phyloP scores from a whole-genome alignment of 2,329 filamentous ascomycete species.

The Ceratocystis ficicola region DNA sequence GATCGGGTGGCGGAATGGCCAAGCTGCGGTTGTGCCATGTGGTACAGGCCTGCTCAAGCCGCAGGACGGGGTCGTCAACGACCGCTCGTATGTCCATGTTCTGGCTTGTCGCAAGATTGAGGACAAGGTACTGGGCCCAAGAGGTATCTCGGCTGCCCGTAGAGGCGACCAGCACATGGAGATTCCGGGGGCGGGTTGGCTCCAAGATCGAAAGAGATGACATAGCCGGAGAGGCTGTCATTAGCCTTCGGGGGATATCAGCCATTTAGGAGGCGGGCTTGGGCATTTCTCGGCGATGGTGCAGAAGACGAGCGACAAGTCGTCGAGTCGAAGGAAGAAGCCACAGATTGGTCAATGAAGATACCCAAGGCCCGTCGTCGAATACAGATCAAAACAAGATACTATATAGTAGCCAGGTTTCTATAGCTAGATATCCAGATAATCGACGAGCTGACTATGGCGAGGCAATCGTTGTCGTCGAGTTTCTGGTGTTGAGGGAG shows the following conservation, averaged over 20 bases:
- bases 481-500: neutral
- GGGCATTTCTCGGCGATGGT: neutral
- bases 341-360: neutral
- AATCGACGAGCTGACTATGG: no score
- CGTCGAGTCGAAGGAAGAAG: neutral
- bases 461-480: no score
- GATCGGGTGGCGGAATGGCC: constrained; percentile 32
- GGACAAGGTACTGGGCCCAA: constrained; percentile 52
- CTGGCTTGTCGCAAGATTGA: constrained; percentile 53
- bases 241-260: constrained; percentile 11
- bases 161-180: constrained; percentile 51
- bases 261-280: constrained; percentile 17
- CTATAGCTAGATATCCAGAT: no score
- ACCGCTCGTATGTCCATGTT: constrained; percentile 51
- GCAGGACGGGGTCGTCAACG: constrained; percentile 52
- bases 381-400: no score
- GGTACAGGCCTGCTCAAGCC: constrained; percentile 50
- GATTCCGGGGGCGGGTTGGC: constrained; percentile 29
- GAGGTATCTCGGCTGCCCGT: constrained; percentile 54
- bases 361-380: no score
- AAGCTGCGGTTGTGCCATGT: constrained; percentile 44
- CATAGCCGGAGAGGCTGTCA: constrained; percentile 26
- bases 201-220: constrained; percentile 32
- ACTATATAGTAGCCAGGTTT: no score
- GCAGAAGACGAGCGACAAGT: neutral